These are phyloP conservation scores for Teratosphaeria epicoccoides DNA, from an alignment of 2,329 filamentous ascomycete genomes.

Conservation along the genomic window DNA sequence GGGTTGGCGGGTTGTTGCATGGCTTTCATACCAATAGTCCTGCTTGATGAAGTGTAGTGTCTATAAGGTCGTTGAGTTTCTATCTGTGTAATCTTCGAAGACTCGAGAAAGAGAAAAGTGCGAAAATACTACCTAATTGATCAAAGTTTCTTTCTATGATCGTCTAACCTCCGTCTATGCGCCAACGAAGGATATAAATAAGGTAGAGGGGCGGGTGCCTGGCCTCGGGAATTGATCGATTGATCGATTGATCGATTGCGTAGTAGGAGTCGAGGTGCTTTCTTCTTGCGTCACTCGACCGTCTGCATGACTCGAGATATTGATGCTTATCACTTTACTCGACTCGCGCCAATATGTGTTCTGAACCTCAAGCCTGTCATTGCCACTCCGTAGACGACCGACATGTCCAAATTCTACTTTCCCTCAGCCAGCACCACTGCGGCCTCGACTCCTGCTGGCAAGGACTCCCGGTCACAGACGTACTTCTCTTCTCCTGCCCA, in stretches of 20 bases:
- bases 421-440: neutral
- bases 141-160: no score
- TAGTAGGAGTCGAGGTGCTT: no score
- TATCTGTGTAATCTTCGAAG: no score
- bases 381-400: neutral
- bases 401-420: slow-evolving; percentile 1
- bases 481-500: neutral
- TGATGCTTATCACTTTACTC: neutral
- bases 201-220: no score
- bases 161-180: no score
- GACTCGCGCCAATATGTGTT: neutral
- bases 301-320: neutral
- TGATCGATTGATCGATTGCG: no score
- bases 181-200: no score
- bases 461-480: neutral
- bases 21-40: slow-evolving; percentile 5
- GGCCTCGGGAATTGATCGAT: neutral
- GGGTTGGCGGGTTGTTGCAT: slow-evolving; percentile 39
- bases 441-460: neutral
- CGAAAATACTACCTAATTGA: no score
- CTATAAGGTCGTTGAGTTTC: neutral
- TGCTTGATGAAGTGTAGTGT: no score
- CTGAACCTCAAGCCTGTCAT: neutral
- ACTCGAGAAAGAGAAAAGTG: no score
- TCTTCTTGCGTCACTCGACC: neutral